These are phyloP conservation scores for Bromus sterilis DNA, from an alignment of 176 grass and related monocot genomes.

Conservation along the genomic window DNA sequence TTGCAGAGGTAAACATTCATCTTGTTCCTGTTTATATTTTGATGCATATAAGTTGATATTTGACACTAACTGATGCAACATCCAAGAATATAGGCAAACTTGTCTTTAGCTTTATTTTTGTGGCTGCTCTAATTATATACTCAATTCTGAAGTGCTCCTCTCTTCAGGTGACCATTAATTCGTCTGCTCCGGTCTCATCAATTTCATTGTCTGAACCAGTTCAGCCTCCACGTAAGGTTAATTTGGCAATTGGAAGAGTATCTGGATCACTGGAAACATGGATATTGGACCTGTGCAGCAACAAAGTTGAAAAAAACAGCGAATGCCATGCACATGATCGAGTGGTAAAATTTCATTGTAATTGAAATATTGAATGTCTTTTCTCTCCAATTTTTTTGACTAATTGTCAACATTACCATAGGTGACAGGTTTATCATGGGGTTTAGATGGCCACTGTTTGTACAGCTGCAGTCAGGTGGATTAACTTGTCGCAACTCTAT, in stretches of 20 bases:
- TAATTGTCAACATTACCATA: constrained; percentile 40
- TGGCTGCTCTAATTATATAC: background rate
- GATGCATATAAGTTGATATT: background rate
- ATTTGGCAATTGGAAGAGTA: constrained; percentile 68
- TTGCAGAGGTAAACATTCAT: constrained; percentile 47
- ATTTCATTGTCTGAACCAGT: constrained; percentile 50
- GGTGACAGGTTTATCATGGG: constrained; percentile 91
- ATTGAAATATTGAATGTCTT: background rate
- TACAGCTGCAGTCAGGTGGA: constrained; percentile 92
- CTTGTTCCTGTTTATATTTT: background rate
- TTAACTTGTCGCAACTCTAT: constrained; percentile 8
- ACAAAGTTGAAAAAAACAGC: constrained; percentile 42
- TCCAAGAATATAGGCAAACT: background rate
- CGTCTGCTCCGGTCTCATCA: constrained; percentile 49
- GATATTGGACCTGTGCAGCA: constrained; percentile 51
- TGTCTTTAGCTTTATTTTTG: background rate
- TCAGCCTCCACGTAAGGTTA: constrained; percentile 39
- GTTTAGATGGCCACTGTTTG: constrained; percentile 65
- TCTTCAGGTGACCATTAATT: constrained; percentile 33
- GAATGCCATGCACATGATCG: constrained; percentile 65
- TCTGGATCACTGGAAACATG: constrained; percentile 74
- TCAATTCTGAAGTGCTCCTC: constrained; percentile 17
- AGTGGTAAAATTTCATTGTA: constrained; percentile 67
- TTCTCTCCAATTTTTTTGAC: background rate
- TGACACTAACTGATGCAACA: background rate